phyloP scores from a whole-genome alignment of 768 basidiomycete genomes.

The Xanthoconium stramineum region DNA sequence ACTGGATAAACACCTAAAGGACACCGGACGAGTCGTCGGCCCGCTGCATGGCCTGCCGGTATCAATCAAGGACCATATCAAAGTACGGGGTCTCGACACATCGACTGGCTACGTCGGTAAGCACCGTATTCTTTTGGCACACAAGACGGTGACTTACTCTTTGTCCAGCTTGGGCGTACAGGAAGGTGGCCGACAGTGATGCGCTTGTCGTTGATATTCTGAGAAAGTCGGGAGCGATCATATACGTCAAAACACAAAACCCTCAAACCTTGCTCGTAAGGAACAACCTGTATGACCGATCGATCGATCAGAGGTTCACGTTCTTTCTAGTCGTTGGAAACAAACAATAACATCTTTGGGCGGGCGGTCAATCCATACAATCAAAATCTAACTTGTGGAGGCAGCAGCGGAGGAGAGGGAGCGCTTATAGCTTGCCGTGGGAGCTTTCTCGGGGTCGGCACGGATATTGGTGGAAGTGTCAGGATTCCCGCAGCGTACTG shows the following conservation, averaged over 20 bases:
- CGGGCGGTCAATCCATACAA: conserved; percentile 68
- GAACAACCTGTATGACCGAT: background rate
- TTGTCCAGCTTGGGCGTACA: conserved; percentile 39
- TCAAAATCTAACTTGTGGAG: conserved; percentile 39
- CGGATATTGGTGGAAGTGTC: conserved; percentile 49
- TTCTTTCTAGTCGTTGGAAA: conserved; percentile 44
- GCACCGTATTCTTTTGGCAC: background rate
- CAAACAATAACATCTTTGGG: conserved; percentile 54
- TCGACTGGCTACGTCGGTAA: conserved; percentile 33
- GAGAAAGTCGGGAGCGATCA: conserved; percentile 42
- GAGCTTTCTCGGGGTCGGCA: conserved; percentile 40
- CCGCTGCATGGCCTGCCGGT: conserved; percentile 45
- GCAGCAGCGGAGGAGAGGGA: conserved; percentile 48
- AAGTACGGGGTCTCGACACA: conserved; percentile 41
- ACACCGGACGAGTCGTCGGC: conserved; percentile 48
- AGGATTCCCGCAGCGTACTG: conserved; percentile 41
- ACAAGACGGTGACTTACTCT: conserved; percentile 6
- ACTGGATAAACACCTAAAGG: conserved; percentile 44
- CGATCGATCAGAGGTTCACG: conserved; percentile 7
- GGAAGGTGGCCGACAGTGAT: conserved; percentile 36
- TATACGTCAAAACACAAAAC: conserved; percentile 47
- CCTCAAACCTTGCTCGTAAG: conserved; percentile 48
- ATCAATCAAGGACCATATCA: conserved; percentile 48
- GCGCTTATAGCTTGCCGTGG: conserved; percentile 44
- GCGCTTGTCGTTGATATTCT: conserved; percentile 45